A percentile compares a stretch with the other conserved stretches of the same genome.
Evolutionary conservation across 257 asterid genomes (phyloP).

Genomic region (Lavandula angustifolia): DNA sequence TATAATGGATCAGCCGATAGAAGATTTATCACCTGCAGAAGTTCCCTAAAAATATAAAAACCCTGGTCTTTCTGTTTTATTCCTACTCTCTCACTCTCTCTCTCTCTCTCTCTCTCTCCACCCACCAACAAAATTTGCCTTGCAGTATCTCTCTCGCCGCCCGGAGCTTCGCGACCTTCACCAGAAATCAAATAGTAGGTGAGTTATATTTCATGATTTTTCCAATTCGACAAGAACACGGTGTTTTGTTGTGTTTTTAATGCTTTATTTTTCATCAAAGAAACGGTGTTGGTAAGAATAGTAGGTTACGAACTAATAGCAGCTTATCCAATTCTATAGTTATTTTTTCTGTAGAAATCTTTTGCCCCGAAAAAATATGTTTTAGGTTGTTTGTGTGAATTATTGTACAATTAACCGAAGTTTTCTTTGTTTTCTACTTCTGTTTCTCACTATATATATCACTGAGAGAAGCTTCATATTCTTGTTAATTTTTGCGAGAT

Average conservation of each 20-base stretch:
- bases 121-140: too few relatives aligned
- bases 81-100: constrained; percentile 33
- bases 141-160: constrained; percentile 30
- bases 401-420: constrained; percentile 17
- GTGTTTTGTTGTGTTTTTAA: not conserved
- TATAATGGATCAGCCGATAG: constrained; percentile 24
- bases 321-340: not conserved
- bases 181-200: constrained; percentile 35
- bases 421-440: constrained; percentile 14
- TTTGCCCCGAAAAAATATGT: not conserved
- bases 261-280: constrained; percentile 15
- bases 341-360: constrained; percentile 6
- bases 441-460: constrained; percentile 1
- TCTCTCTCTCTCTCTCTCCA: constrained; percentile 39
- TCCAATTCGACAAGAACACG: constrained; percentile 13
- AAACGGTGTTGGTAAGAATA: constrained; percentile 13
- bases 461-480: constrained; percentile 11
- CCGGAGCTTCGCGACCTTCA: constrained; percentile 47
- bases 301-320: constrained; percentile 21
- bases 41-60: constrained; percentile 24
- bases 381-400: constrained; percentile 9
- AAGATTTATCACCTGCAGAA: constrained; percentile 32
- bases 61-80: constrained; percentile 46
- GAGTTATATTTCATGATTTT: constrained; percentile 21
- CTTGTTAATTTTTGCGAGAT: constrained; percentile 32